phyloP scores from a whole-genome alignment of 2,329 filamentous ascomycete genomes.

The Aspergillus luchuensis region DNA sequence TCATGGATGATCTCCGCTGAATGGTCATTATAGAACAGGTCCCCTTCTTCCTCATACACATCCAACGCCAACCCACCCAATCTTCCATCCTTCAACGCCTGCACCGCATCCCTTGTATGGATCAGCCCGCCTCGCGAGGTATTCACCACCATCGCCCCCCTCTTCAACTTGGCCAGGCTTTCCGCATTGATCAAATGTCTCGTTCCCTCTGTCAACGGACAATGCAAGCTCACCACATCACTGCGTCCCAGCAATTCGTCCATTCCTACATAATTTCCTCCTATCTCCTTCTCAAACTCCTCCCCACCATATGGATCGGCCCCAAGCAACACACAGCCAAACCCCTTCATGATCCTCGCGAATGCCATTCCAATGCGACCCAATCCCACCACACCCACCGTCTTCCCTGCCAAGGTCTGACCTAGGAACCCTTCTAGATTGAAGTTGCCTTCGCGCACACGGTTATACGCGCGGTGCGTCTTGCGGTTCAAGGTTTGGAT shows the following conservation, averaged over 20 bases:
- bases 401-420: conserved; percentile 63
- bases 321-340: conserved; percentile 64
- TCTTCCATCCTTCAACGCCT: conserved; percentile 61
- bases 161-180: conserved; percentile 59
- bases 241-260: conserved; percentile 57
- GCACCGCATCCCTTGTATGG: conserved; percentile 61
- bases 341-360: conserved; percentile 64
- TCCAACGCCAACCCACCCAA: conserved; percentile 67
- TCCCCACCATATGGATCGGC: conserved; percentile 60
- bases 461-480: conserved; percentile 68
- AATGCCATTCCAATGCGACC: conserved; percentile 66
- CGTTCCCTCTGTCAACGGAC: conserved; percentile 63
- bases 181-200: conserved; percentile 61
- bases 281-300: conserved; percentile 45
- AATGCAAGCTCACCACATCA: conserved; percentile 68
- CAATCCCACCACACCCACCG: conserved; percentile 66
- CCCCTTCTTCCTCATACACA: conserved; percentile 65
- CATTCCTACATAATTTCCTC: conserved; percentile 57
- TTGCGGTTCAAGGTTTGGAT: conserved; percentile 68
- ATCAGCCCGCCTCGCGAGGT: conserved; percentile 68
- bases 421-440: conserved; percentile 62
- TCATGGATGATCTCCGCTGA: conserved; percentile 67
- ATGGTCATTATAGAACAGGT: conserved; percentile 66
- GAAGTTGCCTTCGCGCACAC: conserved; percentile 70
- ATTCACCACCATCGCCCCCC: conserved; percentile 62